A percentile compares a stretch with the other conserved stretches of the same genome.
Evolutionary conservation across 2,329 filamentous ascomycete species (phyloP).

Genomic region (Aspergillus tamarii): DNA sequence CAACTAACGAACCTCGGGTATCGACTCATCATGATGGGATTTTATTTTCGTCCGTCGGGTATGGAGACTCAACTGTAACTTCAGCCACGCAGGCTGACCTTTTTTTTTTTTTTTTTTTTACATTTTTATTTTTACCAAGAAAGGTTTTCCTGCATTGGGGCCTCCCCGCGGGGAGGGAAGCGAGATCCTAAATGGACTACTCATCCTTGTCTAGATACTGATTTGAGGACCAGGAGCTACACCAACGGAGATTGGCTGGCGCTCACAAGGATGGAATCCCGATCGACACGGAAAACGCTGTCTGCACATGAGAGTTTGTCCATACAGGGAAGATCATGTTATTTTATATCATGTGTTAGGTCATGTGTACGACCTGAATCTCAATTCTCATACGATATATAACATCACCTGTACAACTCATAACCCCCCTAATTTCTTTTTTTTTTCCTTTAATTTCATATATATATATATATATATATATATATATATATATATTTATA

Average conservation of each 20-base stretch:
- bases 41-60: slow-evolving; percentile 17
- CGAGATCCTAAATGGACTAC: slow-evolving; percentile 20
- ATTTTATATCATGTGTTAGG: slow-evolving; percentile 8
- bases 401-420: slow-evolving; percentile 2
- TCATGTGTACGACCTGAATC: slow-evolving; percentile 4
- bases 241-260: slow-evolving; percentile 15
- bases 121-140: neutral
- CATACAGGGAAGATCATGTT: slow-evolving; percentile 4
- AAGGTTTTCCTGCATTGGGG: slow-evolving; percentile 22
- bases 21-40: slow-evolving; percentile 11
- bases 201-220: slow-evolving; percentile 7
- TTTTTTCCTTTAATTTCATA: no score
- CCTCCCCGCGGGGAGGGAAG: slow-evolving; percentile 31
- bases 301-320: slow-evolving; percentile 7
- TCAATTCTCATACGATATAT: slow-evolving; percentile 5
- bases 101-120: neutral
- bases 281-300: slow-evolving; percentile 22
- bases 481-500: no score
- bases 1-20: slow-evolving; percentile 23
- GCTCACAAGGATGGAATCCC: slow-evolving; percentile 19
- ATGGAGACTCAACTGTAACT: neutral
- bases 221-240: neutral
- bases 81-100: neutral
- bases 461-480: no score
- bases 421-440: neutral